phyloP scores from a whole-genome alignment of 129 eudicot species.

The Chrysanthemum lavandulifolium region DNA sequence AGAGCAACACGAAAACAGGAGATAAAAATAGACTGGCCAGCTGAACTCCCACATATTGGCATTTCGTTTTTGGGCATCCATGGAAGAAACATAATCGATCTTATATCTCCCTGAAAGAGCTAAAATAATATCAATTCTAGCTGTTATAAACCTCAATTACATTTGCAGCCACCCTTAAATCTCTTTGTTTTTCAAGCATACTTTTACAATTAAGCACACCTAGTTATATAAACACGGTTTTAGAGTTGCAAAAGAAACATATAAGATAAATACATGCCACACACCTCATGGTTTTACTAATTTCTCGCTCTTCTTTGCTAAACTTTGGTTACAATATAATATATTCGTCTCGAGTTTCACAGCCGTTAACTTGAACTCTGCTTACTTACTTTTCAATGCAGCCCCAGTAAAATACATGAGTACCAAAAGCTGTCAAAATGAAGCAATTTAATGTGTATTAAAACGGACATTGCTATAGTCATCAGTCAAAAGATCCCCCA shows the following conservation, averaged over 20 bases:
- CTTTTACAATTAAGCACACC: conserved; percentile 33
- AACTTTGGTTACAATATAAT: conserved; percentile 39
- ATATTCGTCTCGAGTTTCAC: conserved; percentile 34
- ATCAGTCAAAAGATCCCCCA: neutral
- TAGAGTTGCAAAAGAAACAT: neutral
- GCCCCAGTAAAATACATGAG: conserved; percentile 31
- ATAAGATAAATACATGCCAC: neutral
- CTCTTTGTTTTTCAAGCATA: too few species aligned
- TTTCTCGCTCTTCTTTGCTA: conserved; percentile 52
- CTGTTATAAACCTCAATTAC: too few species aligned
- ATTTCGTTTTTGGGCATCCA: too few species aligned
- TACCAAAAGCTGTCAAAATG: neutral
- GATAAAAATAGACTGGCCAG: neutral
- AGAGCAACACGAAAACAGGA: too few species aligned
- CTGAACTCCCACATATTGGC: neutral
- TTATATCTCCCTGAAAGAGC: too few species aligned
- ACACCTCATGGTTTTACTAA: conserved; percentile 26
- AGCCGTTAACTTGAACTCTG: conserved; percentile 43
- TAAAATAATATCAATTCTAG: too few species aligned
- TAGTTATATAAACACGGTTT: conserved; percentile 11
- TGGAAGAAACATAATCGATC: too few species aligned
- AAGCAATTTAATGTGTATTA: neutral
- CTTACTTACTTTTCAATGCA: conserved; percentile 46
- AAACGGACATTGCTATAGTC: neutral
- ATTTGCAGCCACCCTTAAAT: too few species aligned